These are phyloP conservation scores for Krasilnikovozyma curviuscula DNA, from an alignment of 768 basidiomycete genomes.

Conservation along the genomic window DNA sequence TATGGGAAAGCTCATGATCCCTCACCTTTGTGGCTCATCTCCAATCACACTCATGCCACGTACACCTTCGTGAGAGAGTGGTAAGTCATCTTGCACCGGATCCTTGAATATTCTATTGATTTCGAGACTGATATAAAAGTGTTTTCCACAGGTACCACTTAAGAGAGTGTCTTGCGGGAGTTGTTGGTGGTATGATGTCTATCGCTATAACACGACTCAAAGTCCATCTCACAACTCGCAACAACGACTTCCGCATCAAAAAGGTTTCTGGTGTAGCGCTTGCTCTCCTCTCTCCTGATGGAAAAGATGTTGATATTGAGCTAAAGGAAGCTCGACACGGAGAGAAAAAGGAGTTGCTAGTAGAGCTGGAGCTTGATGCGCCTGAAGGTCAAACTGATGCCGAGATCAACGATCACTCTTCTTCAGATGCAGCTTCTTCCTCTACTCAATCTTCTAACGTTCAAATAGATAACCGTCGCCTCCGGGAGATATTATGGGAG, in stretches of 20 bases:
- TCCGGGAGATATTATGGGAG: slow-evolving; percentile 66
- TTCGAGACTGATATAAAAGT: neutral
- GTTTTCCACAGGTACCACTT: slow-evolving; percentile 48
- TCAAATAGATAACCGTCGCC: too few species aligned
- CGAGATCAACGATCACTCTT: neutral
- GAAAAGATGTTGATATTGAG: slow-evolving; percentile 86
- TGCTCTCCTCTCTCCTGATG: slow-evolving; percentile 73
- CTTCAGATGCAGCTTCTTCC: neutral
- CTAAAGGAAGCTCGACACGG: slow-evolving; percentile 85
- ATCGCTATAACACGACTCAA: slow-evolving; percentile 86
- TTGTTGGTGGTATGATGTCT: slow-evolving; percentile 89
- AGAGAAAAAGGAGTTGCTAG: slow-evolving; percentile 91
- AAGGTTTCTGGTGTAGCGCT: slow-evolving; percentile 82
- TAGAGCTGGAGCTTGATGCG: slow-evolving; percentile 73
- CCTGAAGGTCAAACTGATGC: neutral
- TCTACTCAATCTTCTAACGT: too few species aligned
- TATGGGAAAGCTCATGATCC: slow-evolving; percentile 96
- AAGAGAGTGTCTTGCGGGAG: slow-evolving; percentile 75
- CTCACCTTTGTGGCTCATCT: slow-evolving; percentile 94
- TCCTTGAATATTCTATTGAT: too few species aligned
- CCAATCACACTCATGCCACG: slow-evolving; percentile 89
- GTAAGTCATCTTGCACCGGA: slow-evolving; percentile 1
- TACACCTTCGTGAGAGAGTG: slow-evolving; percentile 52
- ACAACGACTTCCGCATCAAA: slow-evolving; percentile 74
- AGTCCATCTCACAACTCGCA: slow-evolving; percentile 82